These are phyloP conservation scores for Theileria orientalis DNA, from an alignment of 169 alveolate species.

Conservation along the genomic window DNA sequence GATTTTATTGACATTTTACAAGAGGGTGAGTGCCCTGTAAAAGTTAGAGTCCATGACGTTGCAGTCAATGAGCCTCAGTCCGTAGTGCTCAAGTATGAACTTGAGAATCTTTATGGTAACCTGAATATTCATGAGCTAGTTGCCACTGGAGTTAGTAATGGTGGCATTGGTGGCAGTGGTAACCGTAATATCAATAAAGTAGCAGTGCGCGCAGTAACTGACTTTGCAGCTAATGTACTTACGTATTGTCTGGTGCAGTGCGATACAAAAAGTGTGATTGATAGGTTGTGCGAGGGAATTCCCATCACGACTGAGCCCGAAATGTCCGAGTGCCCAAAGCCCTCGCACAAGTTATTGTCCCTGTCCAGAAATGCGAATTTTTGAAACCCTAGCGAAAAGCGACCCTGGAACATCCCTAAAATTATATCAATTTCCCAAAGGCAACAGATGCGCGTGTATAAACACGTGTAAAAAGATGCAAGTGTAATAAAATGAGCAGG, in stretches of 20 bases:
- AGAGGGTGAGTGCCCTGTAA: constrained; percentile 10
- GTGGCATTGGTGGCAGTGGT: too few relatives aligned
- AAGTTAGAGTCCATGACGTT: constrained; percentile 29
- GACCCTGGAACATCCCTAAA: constrained; percentile 36
- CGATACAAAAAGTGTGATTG: constrained; percentile 40
- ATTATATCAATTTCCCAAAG: too few relatives aligned
- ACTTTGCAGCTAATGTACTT: neutral
- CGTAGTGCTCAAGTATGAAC: constrained; percentile 49
- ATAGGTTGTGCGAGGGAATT: constrained; percentile 48
- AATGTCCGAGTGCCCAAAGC: constrained; percentile 56
- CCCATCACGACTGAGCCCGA: constrained; percentile 53
- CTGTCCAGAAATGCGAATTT: constrained; percentile 24
- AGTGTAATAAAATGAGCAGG: too few relatives aligned
- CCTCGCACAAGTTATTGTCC: constrained; percentile 10
- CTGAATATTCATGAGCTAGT: neutral
- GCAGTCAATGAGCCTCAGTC: constrained; percentile 27
- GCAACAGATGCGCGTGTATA: neutral
- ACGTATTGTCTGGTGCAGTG: constrained; percentile 6
- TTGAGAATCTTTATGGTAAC: constrained; percentile 26
- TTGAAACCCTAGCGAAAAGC: constrained; percentile 62
- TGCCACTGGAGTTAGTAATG: too few relatives aligned
- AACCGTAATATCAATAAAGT: too few relatives aligned
- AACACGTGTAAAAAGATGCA: neutral
- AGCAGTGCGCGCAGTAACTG: too few relatives aligned
- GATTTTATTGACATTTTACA: constrained; percentile 4